Base-by-base conservation (phyloP, 129 eudicot genomes). In the Erigeron canadensis region DNA sequence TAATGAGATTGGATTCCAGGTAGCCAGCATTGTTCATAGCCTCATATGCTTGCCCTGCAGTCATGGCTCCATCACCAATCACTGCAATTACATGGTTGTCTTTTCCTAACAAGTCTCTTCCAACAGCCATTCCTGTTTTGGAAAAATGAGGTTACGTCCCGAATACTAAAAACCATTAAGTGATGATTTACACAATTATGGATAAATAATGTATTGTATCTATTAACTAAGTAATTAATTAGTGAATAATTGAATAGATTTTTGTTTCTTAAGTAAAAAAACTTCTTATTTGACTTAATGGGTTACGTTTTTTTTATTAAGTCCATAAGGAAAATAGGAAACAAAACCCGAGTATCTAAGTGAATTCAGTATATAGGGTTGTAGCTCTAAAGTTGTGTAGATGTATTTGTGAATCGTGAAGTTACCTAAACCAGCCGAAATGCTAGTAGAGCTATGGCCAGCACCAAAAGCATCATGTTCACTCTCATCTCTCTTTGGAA, bases 391-490 rank as follows among this genome's bases (percentile, higher is more conserved):
- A 28, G 34, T 0, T 28, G 34, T 28, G 34, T 28, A 28, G 34
- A 28, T 28, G 3, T 28, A 28, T 28, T 28, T 28, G 34, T 0
- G 34, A 28, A 28, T 16, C 6, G 23, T 0, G 58, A 53, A 53
- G 58, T 15, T 83, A 85, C 91, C 91, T 86, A 86, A 78, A 38
- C 85, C 93, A 0, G 93, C 93, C 15, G 96, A 89, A 67, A 89
- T 89, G 77, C 96, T 89, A 43, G 90, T 89, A 70, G 95, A 88
- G 67, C 95, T 88, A 62, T 88, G 91, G 10, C 95, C 95, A 34
- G 71, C 86, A 18, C 96, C 96, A 77, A 89, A 89, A 62, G 92
- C 92, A 76, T 89, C 96, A 69, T 89, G 80, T 8, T 28, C 64
- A 54, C 96, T 89, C 65, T 89, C 96, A 0, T 85, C 96, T 69